Evolutionary conservation across 2,329 filamentous ascomycete genomes (phyloP).

Genomic region (Daldinia eschscholtzii): DNA sequence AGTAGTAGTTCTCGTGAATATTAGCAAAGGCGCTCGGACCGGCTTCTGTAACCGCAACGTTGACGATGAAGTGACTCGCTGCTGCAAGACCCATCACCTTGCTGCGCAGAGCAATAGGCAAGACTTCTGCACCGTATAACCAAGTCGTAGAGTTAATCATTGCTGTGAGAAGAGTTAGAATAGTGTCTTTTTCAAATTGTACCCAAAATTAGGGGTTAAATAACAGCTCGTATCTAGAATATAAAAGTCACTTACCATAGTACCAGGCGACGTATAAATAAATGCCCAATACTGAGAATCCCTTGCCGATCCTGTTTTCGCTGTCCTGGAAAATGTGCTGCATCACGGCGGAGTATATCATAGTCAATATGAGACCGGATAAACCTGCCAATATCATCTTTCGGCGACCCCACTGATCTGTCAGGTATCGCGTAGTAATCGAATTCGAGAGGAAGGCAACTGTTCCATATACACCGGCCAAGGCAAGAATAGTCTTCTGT

Average conservation of each 20-base stretch:
- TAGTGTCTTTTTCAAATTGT: not conserved
- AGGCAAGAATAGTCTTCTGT: constrained; percentile 62
- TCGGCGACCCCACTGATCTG: constrained; percentile 70
- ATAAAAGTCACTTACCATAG: constrained; percentile 52
- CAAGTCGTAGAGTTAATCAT: constrained; percentile 68
- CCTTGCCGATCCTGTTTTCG: constrained; percentile 67
- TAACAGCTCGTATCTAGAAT: not conserved
- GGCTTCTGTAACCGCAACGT: constrained; percentile 66
- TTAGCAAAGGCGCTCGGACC: constrained; percentile 68
- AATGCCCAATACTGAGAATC: constrained; percentile 70
- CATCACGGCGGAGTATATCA: constrained; percentile 71
- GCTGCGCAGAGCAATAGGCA: constrained; percentile 65
- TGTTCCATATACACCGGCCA: constrained; percentile 68
- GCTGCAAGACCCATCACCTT: constrained; percentile 68
- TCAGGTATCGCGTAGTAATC: constrained; percentile 65
- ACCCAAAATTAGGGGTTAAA: not conserved
- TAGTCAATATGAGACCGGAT: constrained; percentile 64
- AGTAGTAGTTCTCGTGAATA: constrained; percentile 71
- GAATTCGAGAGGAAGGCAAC: constrained; percentile 63
- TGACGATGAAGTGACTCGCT: constrained; percentile 67
- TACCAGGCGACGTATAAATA: constrained; percentile 68
- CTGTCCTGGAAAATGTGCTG: constrained; percentile 68
- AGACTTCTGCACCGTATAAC: constrained; percentile 67
- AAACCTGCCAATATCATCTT: constrained; percentile 70
- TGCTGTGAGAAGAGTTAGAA: not conserved